Conservation (phyloP, 257 asterid species). For the Nicotiana benthamiana region DNA sequence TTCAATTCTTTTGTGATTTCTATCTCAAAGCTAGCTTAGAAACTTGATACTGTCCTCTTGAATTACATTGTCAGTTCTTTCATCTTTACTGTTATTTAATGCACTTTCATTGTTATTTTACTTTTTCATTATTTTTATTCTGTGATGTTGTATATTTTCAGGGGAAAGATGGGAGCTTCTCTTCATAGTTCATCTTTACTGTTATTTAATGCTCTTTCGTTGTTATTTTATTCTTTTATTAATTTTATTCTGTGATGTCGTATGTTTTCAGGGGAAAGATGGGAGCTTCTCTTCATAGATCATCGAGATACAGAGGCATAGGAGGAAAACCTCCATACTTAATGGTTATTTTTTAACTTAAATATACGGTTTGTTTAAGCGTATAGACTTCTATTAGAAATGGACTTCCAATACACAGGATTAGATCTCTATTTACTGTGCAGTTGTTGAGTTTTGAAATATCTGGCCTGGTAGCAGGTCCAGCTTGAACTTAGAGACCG, state of each 20-base stretch:
- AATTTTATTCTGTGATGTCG: neutral
- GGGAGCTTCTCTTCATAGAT: constrained; percentile 65
- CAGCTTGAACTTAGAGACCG: neutral
- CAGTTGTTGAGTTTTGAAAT: neutral
- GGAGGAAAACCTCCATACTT: constrained; percentile 72
- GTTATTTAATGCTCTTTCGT: neutral
- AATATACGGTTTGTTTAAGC: neutral
- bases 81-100: neutral
- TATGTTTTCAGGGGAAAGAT: constrained; percentile 57
- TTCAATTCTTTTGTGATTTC: neutral
- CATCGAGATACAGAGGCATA: constrained; percentile 33
- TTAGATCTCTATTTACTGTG: neutral
- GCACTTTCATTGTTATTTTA: neutral
- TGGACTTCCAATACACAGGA: neutral
- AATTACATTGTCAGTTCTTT: neutral
- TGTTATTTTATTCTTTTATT: neutral
- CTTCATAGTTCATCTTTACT: constrained; percentile 26
- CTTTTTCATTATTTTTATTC: neutral
- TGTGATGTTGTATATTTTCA: constrained; percentile 9
- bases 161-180: constrained; percentile 85
- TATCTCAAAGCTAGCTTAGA: neutral
- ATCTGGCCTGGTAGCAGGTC: neutral
- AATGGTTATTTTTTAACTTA: constrained; percentile 26
- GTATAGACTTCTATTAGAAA: neutral
- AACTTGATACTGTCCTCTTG: neutral